Evolutionary conservation across 495 filamentous ascomycete genomes (phyloP), one percentile per base, ranked within the genome.

Genomic region (Letharia columbiana): DNA sequence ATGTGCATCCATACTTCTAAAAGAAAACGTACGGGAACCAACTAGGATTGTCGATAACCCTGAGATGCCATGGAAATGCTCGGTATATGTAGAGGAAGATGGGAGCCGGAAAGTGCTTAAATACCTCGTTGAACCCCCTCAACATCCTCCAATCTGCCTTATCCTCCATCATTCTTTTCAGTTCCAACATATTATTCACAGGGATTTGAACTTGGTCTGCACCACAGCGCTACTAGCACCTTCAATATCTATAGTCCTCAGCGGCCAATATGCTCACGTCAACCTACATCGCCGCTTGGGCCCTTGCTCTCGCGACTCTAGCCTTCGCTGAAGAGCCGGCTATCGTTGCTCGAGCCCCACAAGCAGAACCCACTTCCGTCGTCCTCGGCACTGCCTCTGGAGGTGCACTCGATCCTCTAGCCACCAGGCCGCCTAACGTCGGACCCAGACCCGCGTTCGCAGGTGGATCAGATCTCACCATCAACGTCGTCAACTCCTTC

Each of bases 401-500:
- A 49, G 64, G 64, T 41, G 60, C 63, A n/a, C 50, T 69, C 3
- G 40, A 63, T 15, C 58, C 61, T n/a, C 11, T 33, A 42, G 45
- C 64, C 37, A 66, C 64, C 5, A 39, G 45, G 9, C 64, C 64
- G 28, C 44, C 58, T 33, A 35, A n/a, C 3, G 13, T 1, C 4
- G 45, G 45, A 23, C 68, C 65, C 45, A 54, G 49, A 47, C 31
- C 62, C 58, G 65, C 68, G 10, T 41, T 49, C 49, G 56, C 60
- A 44, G 59, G 64, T 3, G 58, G 58, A 7, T 37, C 65, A 10
- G 64, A 64, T 33, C 61, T 71, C 20, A 69, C 63, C 4, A 68
- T 68, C 15, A 61, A 54, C 15, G 62, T 71, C 33, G 23, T 61
- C 60, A 71, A 71, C 20, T 60, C 45, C 17, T 67, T 60, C 56